Base-by-base conservation (phyloP, 805 yeast species). In the Scheffersomyces amazonensis region DNA sequence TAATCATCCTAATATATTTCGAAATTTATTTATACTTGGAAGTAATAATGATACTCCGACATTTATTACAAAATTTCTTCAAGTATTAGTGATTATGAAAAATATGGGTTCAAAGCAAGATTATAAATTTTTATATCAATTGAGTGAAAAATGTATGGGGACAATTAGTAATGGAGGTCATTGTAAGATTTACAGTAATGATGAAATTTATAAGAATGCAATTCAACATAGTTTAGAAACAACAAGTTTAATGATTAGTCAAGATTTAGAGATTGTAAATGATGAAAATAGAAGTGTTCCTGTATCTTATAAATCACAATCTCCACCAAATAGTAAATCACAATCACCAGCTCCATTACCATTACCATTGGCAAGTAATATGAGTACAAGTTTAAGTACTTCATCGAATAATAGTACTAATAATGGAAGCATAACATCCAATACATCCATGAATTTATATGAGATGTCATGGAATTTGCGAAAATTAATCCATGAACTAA, bases 391-490 rank as follows among this genome's bases (percentile, higher is more conserved):
- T 20, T 7, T 6, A 7, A 10, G 9, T 20, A 20, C 23, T 20
- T 7, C 9, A 7, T 6, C 23, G 9, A 8, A 11, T 10, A 24
- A 5, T 12, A 5, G 13, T 9, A 24, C 13, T 6, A 5, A n/a
- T 13, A 21, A 32, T 32, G 12, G 18, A 30, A 30, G n/a, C 12
- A 34, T 15, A 4, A 32, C 21, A 12, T 18, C 33, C 10, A 6
- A 19, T n/a, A n/a, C n/a, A n/a, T n/a, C 23, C n/a, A 15, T 16
- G 16, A 34, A 34, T 17, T 5, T 35, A 21, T 62, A 50, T 41
- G 50, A 53, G 28, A 33, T 69, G 16, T 71, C 75, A 3, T 68
- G 73, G 73, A 56, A 56, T 34, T 43, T 64, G 5, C 55, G 73
- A 18, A 64, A 64, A n/a, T 43, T 66, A 27, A 31, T 69, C 10